Conservation (phyloP, 495 filamentous ascomycete species). For the Clohesyomyces aquaticus region DNA sequence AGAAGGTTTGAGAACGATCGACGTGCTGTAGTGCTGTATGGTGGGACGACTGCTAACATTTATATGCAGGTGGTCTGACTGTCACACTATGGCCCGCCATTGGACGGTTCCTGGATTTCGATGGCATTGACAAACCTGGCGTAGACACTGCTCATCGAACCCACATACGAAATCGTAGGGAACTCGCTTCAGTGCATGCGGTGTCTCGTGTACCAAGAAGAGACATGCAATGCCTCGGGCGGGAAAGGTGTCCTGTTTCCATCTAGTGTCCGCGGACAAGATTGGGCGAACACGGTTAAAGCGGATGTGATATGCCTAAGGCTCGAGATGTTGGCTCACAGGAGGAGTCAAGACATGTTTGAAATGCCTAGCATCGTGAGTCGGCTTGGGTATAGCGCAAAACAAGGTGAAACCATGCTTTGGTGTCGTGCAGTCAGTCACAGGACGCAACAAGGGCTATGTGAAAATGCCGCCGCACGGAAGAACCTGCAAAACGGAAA, state of each 20-base stretch:
- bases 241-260: conserved; percentile 19
- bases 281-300: conserved; percentile 16
- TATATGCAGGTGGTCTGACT: neutral
- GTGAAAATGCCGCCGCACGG: conserved; percentile 23
- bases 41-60: conserved; percentile 5
- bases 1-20: conserved; percentile 15
- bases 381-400: neutral
- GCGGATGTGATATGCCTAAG: conserved; percentile 4
- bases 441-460: neutral
- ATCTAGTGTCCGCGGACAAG: neutral
- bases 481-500: neutral
- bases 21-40: conserved; percentile 4
- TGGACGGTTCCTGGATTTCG: conserved; percentile 10
- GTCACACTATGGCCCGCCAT: conserved; percentile 1
- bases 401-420: conserved; percentile 24
- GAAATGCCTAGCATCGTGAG: conserved; percentile 17
- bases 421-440: neutral
- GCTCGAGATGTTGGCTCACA: no score
- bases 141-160: conserved; percentile 3
- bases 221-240: conserved; percentile 22
- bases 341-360: no score
- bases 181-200: neutral
- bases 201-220: conserved; percentile 18
- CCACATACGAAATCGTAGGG: conserved; percentile 1
- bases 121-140: conserved; percentile 13